Percentiles rank a stretch among this genome's conserved stretches.
Conservation (phyloP, 331 rosid species). For the Prunus yedoensis region DNA sequence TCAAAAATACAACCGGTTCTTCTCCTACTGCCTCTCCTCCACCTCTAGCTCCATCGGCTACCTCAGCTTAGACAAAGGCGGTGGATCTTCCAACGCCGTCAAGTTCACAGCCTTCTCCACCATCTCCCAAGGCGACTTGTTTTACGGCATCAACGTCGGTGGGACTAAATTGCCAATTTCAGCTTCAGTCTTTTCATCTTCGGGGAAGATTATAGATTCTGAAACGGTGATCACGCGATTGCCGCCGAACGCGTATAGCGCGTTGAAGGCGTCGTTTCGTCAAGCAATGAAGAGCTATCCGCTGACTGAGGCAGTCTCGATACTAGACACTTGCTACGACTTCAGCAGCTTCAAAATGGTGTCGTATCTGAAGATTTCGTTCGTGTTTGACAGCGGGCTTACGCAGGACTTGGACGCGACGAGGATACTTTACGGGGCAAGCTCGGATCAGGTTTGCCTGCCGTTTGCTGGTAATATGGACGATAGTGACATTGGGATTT, state of each 20-base stretch:
- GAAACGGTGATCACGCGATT: slow-evolving; percentile 67
- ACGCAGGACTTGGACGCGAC: slow-evolving; percentile 26
- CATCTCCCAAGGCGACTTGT: slow-evolving; percentile 16
- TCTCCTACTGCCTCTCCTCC: slow-evolving; percentile 83
- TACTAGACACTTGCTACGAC: slow-evolving; percentile 71
- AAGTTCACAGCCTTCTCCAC: slow-evolving; percentile 52
- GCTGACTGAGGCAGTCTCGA: not conserved
- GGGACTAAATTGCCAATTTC: slow-evolving; percentile 35
- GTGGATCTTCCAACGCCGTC: not conserved
- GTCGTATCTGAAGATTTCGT: slow-evolving; percentile 35
- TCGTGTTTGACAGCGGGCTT: slow-evolving; percentile 36
- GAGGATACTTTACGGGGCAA: slow-evolving; percentile 31
- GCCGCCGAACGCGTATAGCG: slow-evolving; percentile 53
- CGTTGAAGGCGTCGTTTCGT: slow-evolving; percentile 38
- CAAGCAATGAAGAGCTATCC: slow-evolving; percentile 50
- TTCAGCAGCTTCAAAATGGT: slow-evolving; percentile 28
- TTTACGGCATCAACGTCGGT: slow-evolving; percentile 49
- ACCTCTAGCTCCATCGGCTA: slow-evolving; percentile 47
- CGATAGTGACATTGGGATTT: slow-evolving; percentile 34
- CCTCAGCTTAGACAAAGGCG: slow-evolving; percentile 32
- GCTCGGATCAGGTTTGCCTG: slow-evolving; percentile 42
- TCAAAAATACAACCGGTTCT: slow-evolving; percentile 43
- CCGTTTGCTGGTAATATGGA: slow-evolving; percentile 52
- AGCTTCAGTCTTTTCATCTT: slow-evolving; percentile 33
- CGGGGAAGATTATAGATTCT: slow-evolving; percentile 69